These are phyloP conservation scores for Malassezia obtusa DNA, from an alignment of 1,284 basidiomycete genomes.

Conservation along the genomic window DNA sequence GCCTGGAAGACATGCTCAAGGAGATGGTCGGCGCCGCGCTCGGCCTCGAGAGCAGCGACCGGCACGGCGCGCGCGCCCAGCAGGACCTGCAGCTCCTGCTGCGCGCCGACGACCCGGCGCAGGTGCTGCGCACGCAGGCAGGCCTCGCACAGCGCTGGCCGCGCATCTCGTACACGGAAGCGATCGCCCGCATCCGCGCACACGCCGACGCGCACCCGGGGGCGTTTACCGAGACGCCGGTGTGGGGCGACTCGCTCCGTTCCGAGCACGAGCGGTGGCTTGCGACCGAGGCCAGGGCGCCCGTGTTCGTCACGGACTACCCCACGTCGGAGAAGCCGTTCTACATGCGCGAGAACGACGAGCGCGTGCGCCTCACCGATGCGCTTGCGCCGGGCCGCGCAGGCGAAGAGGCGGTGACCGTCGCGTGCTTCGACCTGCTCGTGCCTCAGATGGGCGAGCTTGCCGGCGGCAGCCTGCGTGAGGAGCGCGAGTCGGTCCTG, in stretches of 20 bases:
- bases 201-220: slow-evolving; percentile 44
- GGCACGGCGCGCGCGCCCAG: slow-evolving; percentile 1
- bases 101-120: neutral
- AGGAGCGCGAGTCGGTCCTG: slow-evolving; percentile 59
- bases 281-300: slow-evolving; percentile 60
- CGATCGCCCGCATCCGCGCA: slow-evolving; percentile 57
- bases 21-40: slow-evolving; percentile 15
- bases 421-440: slow-evolving; percentile 87
- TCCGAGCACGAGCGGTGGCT: slow-evolving; percentile 90
- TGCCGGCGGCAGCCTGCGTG: slow-evolving; percentile 78
- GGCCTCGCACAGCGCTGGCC: slow-evolving; percentile 53
- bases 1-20: slow-evolving; percentile 26
- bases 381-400: slow-evolving; percentile 49
- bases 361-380: slow-evolving; percentile 4
- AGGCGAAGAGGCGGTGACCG: slow-evolving; percentile 53
- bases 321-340: slow-evolving; percentile 76
- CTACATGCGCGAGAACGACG: slow-evolving; percentile 61
- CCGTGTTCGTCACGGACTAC: slow-evolving; percentile 86
- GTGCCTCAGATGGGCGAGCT: slow-evolving; percentile 82
- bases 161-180: slow-evolving; percentile 72
- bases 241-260: slow-evolving; percentile 64
- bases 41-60: neutral
- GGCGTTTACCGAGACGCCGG: slow-evolving; percentile 49
- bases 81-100: slow-evolving; percentile 22
- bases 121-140: neutral